Conservation (phyloP, 176 grass and related monocot species). For the Triticum aestivum region IWGSC_CS_RefSeq_v2.1 NC_057812.1:56898890-56899389, state of each 20-base stretch:
- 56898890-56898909: slow-evolving; percentile 58
- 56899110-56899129: slow-evolving; percentile 51
- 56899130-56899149: slow-evolving; percentile 51
- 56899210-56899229: slow-evolving; percentile 56
- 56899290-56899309: slow-evolving; percentile 50
- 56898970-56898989: slow-evolving; percentile 48
- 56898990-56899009: slow-evolving; percentile 71
- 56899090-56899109: slow-evolving; percentile 66
- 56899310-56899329: slow-evolving; percentile 61
- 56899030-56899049: slow-evolving; percentile 51
- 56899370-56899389: slow-evolving; percentile 54
- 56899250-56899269: slow-evolving; percentile 57
- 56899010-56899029: slow-evolving; percentile 73
- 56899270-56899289: slow-evolving; percentile 46
- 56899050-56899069: slow-evolving; percentile 44
- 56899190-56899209: slow-evolving; percentile 47
- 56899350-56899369: slow-evolving; percentile 58
- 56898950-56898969: slow-evolving; percentile 54
- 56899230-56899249: slow-evolving; percentile 42
- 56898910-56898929: slow-evolving; percentile 65
- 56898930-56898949: slow-evolving; percentile 39
- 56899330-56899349: slow-evolving; percentile 43
- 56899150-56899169: slow-evolving; percentile 49
- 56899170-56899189: slow-evolving; percentile 53
- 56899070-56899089: slow-evolving; percentile 57